Percentiles rank a stretch among this genome's conserved stretches.
Evolutionary conservation across 805 yeast species (phyloP).

Genomic region (Saccharomycodes ludwigii): DNA sequence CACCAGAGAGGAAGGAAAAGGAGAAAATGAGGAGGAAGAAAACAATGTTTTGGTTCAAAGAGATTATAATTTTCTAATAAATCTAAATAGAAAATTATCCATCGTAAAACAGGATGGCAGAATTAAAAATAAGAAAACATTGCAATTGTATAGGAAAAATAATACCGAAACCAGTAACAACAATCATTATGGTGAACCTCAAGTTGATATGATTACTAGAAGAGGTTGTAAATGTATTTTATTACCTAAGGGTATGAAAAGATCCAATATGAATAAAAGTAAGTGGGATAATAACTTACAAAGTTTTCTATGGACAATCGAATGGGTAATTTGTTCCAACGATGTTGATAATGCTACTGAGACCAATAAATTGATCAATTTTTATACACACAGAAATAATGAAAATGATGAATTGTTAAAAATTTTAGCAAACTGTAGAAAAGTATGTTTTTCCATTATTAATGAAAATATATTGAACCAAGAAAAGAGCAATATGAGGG

Average conservation of each 20-base stretch:
- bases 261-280: constrained; percentile 51
- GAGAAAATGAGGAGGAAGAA: constrained; percentile 27
- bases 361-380: constrained; percentile 2
- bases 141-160: constrained; percentile 17
- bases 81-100: constrained; percentile 46
- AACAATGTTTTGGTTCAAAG: constrained; percentile 43
- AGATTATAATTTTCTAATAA: constrained; percentile 66
- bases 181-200: constrained; percentile 10
- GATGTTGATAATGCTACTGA: constrained; percentile 13
- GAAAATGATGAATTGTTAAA: neutral
- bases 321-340: constrained; percentile 40
- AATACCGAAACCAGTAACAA: constrained; percentile 7
- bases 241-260: constrained; percentile 64
- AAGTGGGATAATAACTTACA: constrained; percentile 55
- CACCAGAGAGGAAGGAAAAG: constrained; percentile 5
- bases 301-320: constrained; percentile 67
- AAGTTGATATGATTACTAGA: constrained; percentile 25
- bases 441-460: too few relatives aligned
- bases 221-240: constrained; percentile 56
- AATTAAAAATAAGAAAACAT: constrained; percentile 32
- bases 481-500: too few relatives aligned
- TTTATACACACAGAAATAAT: constrained; percentile 3
- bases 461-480: too few relatives aligned
- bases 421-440: constrained; percentile 9
- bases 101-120: constrained; percentile 42